Evolutionary conservation across 805 yeast genomes (phyloP).

Genomic region (Candida maesae): DNA sequence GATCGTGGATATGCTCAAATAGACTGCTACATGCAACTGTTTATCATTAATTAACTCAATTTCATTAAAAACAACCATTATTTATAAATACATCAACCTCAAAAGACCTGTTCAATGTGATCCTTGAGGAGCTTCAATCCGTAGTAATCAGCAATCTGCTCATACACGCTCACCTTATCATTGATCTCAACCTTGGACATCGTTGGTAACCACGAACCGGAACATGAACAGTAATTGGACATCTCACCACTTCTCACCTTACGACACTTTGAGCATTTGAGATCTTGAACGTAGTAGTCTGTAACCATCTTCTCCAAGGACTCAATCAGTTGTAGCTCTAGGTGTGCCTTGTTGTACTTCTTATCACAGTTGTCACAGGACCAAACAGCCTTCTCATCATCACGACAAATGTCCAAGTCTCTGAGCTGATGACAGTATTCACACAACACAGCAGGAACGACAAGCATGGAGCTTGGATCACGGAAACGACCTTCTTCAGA

Average conservation of each 20-base stretch:
- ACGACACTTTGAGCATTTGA: constrained; percentile 74
- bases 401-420: constrained; percentile 81
- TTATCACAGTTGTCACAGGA: constrained; percentile 63
- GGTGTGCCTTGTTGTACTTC: constrained; percentile 56
- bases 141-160: constrained; percentile 55
- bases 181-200: constrained; percentile 42
- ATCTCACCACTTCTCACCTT: constrained; percentile 63
- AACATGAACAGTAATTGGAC: constrained; percentile 76
- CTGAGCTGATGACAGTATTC: constrained; percentile 69
- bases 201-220: constrained; percentile 78
- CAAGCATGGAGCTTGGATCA: constrained; percentile 71
- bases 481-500: constrained; percentile 66
- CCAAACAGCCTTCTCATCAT: constrained; percentile 47
- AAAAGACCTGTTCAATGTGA: constrained; percentile 20
- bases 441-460: constrained; percentile 68
- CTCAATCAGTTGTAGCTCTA: constrained; percentile 78
- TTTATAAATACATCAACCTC: constrained; percentile 8
- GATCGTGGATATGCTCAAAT: constrained; percentile 6
- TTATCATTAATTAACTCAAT: neutral
- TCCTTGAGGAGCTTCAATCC: constrained; percentile 52
- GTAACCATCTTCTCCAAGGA: constrained; percentile 54
- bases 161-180: constrained; percentile 44
- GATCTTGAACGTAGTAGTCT: constrained; percentile 73
- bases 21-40: neutral
- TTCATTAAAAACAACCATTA: no score